Percentiles rank a stretch among this genome's conserved stretches.
phyloP scores from a whole-genome alignment of 2,329 filamentous ascomycete genomes.

The Allantophomopsis cytisporea region DNA sequence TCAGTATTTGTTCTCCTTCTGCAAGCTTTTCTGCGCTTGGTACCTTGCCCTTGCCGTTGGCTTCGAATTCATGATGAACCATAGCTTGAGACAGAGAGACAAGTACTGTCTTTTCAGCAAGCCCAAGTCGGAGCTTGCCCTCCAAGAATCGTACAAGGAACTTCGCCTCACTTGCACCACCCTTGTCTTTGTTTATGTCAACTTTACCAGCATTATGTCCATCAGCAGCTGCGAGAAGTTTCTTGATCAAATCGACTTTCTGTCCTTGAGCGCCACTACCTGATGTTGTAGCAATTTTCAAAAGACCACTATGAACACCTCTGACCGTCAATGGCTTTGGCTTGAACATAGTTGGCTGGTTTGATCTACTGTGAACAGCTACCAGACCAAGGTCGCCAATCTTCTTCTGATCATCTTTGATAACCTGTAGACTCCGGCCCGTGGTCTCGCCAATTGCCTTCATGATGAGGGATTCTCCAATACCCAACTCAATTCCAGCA shows the following conservation, averaged over 20 bases:
- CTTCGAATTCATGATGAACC: constrained; percentile 67
- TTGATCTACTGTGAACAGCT: constrained; percentile 87
- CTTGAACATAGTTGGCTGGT: constrained; percentile 97
- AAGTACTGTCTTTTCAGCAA: constrained; percentile 86
- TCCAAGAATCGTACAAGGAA: constrained; percentile 87
- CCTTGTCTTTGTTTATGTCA: constrained; percentile 85
- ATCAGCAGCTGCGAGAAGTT: constrained; percentile 84
- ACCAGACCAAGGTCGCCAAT: constrained; percentile 93
- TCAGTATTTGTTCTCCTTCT: constrained; percentile 73
- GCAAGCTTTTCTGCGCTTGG: constrained; percentile 67
- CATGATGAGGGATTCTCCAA: constrained; percentile 97
- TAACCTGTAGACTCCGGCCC: constrained; percentile 72
- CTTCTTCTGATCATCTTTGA: constrained; percentile 92
- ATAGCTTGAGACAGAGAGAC: constrained; percentile 83
- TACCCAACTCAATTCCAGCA: constrained; percentile 91
- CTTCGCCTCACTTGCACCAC: constrained; percentile 88
- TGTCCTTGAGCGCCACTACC: constrained; percentile 80
- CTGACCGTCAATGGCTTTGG: constrained; percentile 79
- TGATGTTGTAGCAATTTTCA: constrained; percentile 75
- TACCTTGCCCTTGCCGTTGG: constrained; percentile 45
- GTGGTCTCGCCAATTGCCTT: constrained; percentile 95
- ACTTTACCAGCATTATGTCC: constrained; percentile 60
- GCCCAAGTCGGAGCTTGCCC: constrained; percentile 80
- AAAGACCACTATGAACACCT: constrained; percentile 76
- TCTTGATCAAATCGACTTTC: constrained; percentile 93